Evolutionary conservation across 352 stramenopile species (phyloP).

Genomic region (Blastocystis sp.): DNA sequence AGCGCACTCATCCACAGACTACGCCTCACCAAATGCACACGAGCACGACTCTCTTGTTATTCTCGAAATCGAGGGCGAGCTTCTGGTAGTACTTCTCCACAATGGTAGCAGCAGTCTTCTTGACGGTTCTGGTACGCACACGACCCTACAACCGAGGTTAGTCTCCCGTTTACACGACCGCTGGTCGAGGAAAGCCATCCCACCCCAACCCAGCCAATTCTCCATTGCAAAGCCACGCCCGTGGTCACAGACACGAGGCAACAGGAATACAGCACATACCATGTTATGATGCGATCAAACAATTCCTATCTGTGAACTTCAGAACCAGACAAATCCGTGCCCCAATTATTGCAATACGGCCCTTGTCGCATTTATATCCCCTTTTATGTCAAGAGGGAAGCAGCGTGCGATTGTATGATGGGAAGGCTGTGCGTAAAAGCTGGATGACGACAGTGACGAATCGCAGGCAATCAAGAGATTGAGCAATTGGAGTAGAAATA

Average conservation of each 20-base stretch:
- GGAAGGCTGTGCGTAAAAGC: too few relatives aligned
- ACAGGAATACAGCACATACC: constrained; percentile 13
- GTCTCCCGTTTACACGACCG: neutral
- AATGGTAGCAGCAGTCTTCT: constrained; percentile 98
- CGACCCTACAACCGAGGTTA: constrained; percentile 72
- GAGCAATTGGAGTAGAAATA: too few relatives aligned
- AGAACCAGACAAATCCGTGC: constrained; percentile 13
- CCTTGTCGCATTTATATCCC: neutral
- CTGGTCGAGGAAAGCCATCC: too few relatives aligned
- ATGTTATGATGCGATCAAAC: constrained; percentile 48
- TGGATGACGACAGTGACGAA: too few relatives aligned
- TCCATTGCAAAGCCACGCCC: too few relatives aligned
- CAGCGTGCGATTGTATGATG: too few relatives aligned
- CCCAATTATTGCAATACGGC: neutral
- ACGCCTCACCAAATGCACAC: neutral
- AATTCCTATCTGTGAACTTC: constrained; percentile 36
- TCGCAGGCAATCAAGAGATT: too few relatives aligned
- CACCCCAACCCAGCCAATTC: too few relatives aligned
- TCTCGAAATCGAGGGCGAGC: constrained; percentile 99
- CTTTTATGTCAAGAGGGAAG: neutral
- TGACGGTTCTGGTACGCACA: constrained; percentile 99
- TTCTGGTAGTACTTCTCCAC: constrained; percentile 99
- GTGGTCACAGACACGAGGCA: too few relatives aligned
- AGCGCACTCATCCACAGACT: constrained; percentile 85
- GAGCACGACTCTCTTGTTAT: constrained; percentile 90